Conservation (phyloP, 495 filamentous ascomycete species). For the Hypoxylon subgilvum region DNA sequence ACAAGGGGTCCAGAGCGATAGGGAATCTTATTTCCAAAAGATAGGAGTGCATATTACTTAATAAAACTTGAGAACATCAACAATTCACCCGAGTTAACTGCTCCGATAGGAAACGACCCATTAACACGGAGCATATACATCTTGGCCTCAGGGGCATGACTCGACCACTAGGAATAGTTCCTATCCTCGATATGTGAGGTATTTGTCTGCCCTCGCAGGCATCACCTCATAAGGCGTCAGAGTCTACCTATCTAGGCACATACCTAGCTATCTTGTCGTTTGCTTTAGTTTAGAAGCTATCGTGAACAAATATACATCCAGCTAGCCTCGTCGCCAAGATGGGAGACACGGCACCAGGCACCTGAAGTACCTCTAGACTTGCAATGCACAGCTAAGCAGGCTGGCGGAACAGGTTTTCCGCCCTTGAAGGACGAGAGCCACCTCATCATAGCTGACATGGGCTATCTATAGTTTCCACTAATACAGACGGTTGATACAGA, state of each 20-base stretch:
- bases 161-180: conserved; percentile 1
- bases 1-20: conserved; percentile 26
- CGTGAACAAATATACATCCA: conserved; percentile 11
- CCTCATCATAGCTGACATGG: too few relatives aligned
- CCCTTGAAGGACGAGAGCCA: neutral
- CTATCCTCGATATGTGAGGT: conserved; percentile 12
- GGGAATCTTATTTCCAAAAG: neutral
- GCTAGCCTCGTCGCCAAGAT: conserved; percentile 23
- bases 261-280: too few relatives aligned
- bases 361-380: conserved; percentile 3
- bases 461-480: too few relatives aligned
- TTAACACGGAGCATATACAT: conserved; percentile 2
- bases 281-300: conserved; percentile 8
- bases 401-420: neutral
- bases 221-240: conserved; percentile 13
- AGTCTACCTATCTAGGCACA: conserved; percentile 6
- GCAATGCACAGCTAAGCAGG: conserved; percentile 1
- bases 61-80: neutral
- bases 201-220: conserved; percentile 11
- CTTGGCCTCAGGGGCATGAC: conserved; percentile 8
- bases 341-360: conserved; percentile 19
- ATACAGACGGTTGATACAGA: too few relatives aligned
- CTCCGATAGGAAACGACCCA: neutral
- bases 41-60: conserved; percentile 10
- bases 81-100: conserved; percentile 1